These are phyloP conservation scores for Naegleria fowleri DNA, from an alignment of 208 protist genomes.

Conservation along the genomic window DNA sequence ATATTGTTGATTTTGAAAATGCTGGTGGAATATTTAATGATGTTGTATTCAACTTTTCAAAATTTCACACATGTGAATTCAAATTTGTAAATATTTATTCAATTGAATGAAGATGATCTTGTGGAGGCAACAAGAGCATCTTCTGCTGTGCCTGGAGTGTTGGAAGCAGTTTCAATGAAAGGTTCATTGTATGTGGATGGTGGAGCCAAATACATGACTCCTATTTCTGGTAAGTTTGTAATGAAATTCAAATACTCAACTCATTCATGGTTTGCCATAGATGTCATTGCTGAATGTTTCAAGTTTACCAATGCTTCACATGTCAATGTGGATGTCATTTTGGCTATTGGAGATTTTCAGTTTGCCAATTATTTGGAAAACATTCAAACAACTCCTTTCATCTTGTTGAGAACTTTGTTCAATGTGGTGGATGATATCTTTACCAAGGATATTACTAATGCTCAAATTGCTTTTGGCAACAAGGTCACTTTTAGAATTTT, in stretches of 20 bases:
- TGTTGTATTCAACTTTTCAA: no score
- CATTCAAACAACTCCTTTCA: not conserved
- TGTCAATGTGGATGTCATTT: conserved; percentile 20
- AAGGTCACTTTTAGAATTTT: not conserved
- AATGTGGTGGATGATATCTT: conserved; percentile 10
- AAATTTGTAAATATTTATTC: no score
- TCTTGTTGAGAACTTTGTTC: conserved; percentile 9
- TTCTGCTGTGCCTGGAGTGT: conserved; percentile 27
- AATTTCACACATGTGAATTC: no score
- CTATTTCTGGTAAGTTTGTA: no score
- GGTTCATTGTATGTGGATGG: conserved; percentile 19
- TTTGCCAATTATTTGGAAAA: not conserved
- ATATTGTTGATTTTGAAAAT: no score
- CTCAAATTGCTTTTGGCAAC: not conserved
- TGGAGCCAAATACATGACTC: conserved; percentile 26
- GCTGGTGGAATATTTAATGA: no score
- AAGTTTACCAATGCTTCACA: not conserved
- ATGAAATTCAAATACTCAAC: no score
- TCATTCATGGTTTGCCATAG: no score
- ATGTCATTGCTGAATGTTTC: not conserved
- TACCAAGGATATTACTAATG: conserved; percentile 7
- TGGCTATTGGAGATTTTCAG: not conserved
- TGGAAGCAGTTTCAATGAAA: not conserved
- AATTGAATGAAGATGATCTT: not conserved
- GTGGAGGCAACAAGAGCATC: not conserved